A percentile compares a stretch with the other conserved stretches of the same genome.
phyloP scores from a whole-genome alignment of 228 moss, liverwort and hornwort species.

The Sphagnum fallax region DNA sequence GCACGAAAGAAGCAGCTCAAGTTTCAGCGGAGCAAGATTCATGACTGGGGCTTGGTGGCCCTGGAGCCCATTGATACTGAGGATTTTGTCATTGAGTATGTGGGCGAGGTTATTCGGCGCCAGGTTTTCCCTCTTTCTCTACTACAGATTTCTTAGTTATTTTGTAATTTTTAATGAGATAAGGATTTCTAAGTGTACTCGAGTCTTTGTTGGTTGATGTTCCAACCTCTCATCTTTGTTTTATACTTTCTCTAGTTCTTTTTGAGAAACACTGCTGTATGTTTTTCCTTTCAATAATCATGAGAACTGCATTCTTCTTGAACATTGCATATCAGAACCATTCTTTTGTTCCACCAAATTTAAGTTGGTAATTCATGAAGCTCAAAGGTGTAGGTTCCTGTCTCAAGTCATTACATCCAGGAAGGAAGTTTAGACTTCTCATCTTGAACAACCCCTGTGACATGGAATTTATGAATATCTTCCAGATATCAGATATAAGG shows the following conservation, averaged over 20 bases:
- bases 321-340: no score
- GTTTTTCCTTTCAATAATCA: no score
- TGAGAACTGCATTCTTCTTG: no score
- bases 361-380: no score
- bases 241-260: neutral
- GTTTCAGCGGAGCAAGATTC: slow-evolving; percentile 86
- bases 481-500: slow-evolving; percentile 75
- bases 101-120: slow-evolving; percentile 77
- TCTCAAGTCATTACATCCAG: no score
- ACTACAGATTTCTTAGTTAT: neutral
- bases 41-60: slow-evolving; percentile 89
- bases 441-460: no score
- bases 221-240: neutral
- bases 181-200: neutral
- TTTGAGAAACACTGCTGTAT: no score
- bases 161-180: neutral
- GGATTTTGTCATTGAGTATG: slow-evolving; percentile 86
- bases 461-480: no score
- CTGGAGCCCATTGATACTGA: slow-evolving; percentile 74
- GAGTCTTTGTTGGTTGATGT: neutral
- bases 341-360: no score
- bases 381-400: no score
- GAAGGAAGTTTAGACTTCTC: no score
- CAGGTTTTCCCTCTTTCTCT: slow-evolving; percentile 21
- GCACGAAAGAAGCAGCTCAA: slow-evolving; percentile 81